These are phyloP conservation scores for Xylogone sp. DNA, from an alignment of 2,329 filamentous ascomycete species.

Conservation along the genomic window DNA sequence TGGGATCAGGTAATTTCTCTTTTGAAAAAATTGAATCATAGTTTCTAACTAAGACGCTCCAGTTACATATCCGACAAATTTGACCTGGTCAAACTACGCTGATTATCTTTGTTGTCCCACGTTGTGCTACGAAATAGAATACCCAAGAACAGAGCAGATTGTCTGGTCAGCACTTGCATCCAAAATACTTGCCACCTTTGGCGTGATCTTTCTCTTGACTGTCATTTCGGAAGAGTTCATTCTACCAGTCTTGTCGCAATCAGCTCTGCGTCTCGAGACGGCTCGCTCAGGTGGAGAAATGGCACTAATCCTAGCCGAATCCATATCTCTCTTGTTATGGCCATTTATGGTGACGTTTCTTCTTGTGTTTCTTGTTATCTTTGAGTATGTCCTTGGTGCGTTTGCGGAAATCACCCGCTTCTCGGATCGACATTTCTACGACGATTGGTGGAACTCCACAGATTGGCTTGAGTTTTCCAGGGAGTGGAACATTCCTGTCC, in stretches of 20 bases:
- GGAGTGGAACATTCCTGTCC: slow-evolving; percentile 97
- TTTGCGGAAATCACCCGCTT: slow-evolving; percentile 94
- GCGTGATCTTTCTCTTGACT: slow-evolving; percentile 92
- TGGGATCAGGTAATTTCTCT: slow-evolving; percentile 53
- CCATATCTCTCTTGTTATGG: slow-evolving; percentile 86
- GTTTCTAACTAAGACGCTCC: neutral
- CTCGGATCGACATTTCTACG: slow-evolving; percentile 91
- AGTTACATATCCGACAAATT: slow-evolving; percentile 84
- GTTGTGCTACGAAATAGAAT: slow-evolving; percentile 95
- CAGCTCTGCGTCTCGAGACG: slow-evolving; percentile 49
- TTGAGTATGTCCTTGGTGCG: slow-evolving; percentile 92
- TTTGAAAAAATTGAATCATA: neutral
- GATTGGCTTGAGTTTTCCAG: slow-evolving; percentile 95
- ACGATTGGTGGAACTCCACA: slow-evolving; percentile 71
- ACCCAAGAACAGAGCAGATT: slow-evolving; percentile 73
- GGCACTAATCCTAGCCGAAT: slow-evolving; percentile 79
- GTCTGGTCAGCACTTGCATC: slow-evolving; percentile 78
- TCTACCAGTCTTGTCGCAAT: slow-evolving; percentile 78
- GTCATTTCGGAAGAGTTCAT: slow-evolving; percentile 94
- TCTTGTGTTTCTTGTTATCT: slow-evolving; percentile 95
- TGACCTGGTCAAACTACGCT: slow-evolving; percentile 75
- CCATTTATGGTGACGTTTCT: slow-evolving; percentile 97
- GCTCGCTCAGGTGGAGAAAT: slow-evolving; percentile 53
- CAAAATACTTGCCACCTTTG: slow-evolving; percentile 87
- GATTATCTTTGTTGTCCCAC: slow-evolving; percentile 93